These are phyloP conservation scores for Nicotiana tabacum DNA, from an alignment of 257 asterid species.

Conservation along the genomic window DNA sequence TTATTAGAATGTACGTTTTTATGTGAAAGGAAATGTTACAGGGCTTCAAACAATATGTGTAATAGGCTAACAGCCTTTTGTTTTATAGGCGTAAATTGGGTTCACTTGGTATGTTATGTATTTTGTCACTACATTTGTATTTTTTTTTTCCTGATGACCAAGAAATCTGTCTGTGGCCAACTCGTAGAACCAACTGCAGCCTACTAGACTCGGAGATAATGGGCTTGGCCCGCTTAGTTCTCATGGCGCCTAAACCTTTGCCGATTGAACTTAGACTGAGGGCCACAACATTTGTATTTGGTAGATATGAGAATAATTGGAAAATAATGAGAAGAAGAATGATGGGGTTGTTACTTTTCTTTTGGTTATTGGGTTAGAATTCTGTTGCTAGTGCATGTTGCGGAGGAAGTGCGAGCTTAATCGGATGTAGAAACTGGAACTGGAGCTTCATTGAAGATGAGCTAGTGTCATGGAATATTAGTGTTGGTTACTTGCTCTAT, in stretches of 20 bases:
- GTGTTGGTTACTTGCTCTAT: neutral
- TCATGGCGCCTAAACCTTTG: too few species aligned
- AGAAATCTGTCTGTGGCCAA: too few species aligned
- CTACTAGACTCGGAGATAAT: too few species aligned
- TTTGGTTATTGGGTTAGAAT: neutral
- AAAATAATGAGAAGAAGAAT: neutral
- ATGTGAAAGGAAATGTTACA: neutral
- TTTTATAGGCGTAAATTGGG: neutral
- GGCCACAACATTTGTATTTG: neutral
- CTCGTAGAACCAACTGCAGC: too few species aligned
- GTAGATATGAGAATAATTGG: neutral
- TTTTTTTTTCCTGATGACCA: too few species aligned
- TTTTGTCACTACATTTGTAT: neutral
- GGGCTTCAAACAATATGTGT: neutral
- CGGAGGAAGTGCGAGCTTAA: neutral
- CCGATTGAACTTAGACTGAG: too few species aligned
- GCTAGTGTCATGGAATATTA: neutral
- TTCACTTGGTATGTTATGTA: neutral
- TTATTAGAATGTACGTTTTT: neutral
- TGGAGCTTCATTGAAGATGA: neutral
- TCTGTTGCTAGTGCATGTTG: neutral
- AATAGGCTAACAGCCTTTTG: neutral
- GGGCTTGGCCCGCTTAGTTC: too few species aligned
- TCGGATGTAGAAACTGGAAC: neutral
- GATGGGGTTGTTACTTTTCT: neutral